These are phyloP conservation scores for Calonectria montana DNA, from an alignment of 2,329 filamentous ascomycete species.

Conservation along the genomic window DNA sequence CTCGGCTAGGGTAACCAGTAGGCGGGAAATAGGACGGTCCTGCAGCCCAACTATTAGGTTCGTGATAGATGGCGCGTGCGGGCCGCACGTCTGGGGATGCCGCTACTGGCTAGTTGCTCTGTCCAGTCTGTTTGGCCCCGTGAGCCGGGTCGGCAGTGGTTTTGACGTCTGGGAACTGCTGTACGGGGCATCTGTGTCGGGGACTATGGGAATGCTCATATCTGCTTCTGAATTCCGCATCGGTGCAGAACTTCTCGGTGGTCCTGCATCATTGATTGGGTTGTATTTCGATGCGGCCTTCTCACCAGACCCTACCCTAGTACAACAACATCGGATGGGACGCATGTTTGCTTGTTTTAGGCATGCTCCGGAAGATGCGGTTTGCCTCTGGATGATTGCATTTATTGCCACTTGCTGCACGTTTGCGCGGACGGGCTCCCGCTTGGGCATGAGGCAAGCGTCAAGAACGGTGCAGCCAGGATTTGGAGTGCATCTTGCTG, in stretches of 20 bases:
- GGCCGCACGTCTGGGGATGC: slow-evolving; percentile 21
- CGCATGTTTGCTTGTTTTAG: not conserved
- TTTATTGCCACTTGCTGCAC: not conserved
- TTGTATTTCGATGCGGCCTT: not conserved
- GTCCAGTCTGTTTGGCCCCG: slow-evolving; percentile 8
- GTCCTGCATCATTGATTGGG: not conserved
- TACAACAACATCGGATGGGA: not conserved
- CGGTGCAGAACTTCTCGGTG: not conserved
- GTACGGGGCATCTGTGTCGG: not conserved
- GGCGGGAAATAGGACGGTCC: slow-evolving; percentile 11
- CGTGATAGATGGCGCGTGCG: slow-evolving; percentile 15
- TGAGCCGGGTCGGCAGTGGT: slow-evolving; percentile 11
- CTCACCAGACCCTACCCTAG: not conserved
- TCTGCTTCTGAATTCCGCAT: not conserved
- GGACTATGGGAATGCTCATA: not conserved
- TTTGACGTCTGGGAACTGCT: not conserved
- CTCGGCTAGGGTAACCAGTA: slow-evolving; percentile 18
- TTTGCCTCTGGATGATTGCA: not conserved
- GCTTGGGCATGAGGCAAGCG: not conserved
- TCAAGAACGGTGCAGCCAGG: not conserved
- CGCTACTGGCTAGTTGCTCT: slow-evolving; percentile 12
- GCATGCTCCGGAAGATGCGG: not conserved
- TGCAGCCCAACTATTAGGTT: slow-evolving; percentile 14
- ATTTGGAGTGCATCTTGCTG: not conserved
- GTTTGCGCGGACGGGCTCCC: not conserved